Base-by-base conservation (phyloP, 2,329 filamentous ascomycete genomes). In the Plenodomus biglobosus region DNA sequence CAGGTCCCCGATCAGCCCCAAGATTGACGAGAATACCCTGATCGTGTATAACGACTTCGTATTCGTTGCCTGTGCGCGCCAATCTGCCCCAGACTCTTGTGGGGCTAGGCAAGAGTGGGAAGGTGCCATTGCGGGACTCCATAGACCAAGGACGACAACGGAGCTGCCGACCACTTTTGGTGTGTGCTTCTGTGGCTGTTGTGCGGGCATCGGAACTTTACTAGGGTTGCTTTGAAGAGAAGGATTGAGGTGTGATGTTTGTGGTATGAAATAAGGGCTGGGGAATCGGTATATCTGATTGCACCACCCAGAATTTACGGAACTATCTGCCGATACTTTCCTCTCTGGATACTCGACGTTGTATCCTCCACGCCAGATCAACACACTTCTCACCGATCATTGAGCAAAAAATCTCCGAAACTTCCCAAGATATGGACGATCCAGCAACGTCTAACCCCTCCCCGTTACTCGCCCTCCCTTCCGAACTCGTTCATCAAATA, bases 401-500 rank as follows among this genome's bases (percentile, higher is more conserved):
- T 11, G 6, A 7, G 15, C 27, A 32, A 8, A 5, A 32, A 8
- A 22, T 22, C 27, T 37, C 49, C 48, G 24, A 30, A 32, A 20
- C 10, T 19, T 11, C 15, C 13, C 11, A 11, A 3, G 32, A 41
- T 22, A 65, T 65, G 60, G 53, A 53, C 20, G 22, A 22, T 6
- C 21, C 37, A 24, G 15, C 47, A 7, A 34, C 44, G 6, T 15
- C 27, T 3, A 7, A 32, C 15, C 27, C 7, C 4, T 50, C 68
- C n/a, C 58, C 57, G 10, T 53, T 89, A 7, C 67, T 84, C 22
- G 66, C 71, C 17, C 79, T 96, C 1, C 92, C 92, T 0, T 71
- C 83, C 11, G 92, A 96, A 68, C 77, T 96, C 8, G 76, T 95
- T 24, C 81, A 87, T 56, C 74, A 80, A n/a, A 84, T 96, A 39